phyloP scores from a whole-genome alignment of 306 rosid species.

The Rosa rugosa region DNA sequence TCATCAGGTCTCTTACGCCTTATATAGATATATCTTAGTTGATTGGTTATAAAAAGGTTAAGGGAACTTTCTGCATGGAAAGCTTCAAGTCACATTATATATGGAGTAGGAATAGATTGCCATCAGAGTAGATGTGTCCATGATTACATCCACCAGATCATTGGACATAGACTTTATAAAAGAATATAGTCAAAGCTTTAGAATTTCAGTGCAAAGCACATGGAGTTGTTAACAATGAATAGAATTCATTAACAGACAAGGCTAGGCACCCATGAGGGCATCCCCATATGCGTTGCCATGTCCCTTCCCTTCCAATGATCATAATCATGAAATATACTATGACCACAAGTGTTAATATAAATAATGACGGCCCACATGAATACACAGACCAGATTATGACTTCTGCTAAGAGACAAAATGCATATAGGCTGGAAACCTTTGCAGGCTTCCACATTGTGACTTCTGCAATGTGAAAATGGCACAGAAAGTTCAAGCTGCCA shows the following conservation, averaged over 20 bases:
- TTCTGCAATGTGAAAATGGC: constrained; percentile 6
- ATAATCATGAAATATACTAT: not conserved
- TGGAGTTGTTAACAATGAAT: constrained; percentile 28
- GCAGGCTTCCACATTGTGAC: constrained; percentile 3
- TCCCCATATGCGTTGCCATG: constrained; percentile 14
- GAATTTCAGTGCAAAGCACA: constrained; percentile 15
- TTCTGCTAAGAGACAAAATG: constrained; percentile 18
- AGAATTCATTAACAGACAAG: constrained; percentile 15
- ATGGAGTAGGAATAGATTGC: constrained; percentile 13
- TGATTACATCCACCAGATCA: not conserved
- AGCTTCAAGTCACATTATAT: constrained; percentile 13
- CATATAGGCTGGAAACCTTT: constrained; percentile 31
- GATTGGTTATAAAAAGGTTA: constrained; percentile 5
- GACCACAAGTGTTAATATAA: not conserved
- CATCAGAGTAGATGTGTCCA: constrained; percentile 1
- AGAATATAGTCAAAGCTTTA: constrained; percentile 22
- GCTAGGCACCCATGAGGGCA: constrained; percentile 16
- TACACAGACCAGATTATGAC: not conserved
- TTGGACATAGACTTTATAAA: constrained; percentile 2
- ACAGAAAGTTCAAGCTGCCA: constrained; percentile 17
- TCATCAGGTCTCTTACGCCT: not conserved
- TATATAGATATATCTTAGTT: not conserved
- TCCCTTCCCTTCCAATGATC: constrained; percentile 9
- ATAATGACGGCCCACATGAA: constrained; percentile 1
- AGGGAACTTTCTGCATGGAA: constrained; percentile 28